Evolutionary conservation across 371 early-diverging fungal species (phyloP).

Genomic region (Smittium mucronatum): DNA sequence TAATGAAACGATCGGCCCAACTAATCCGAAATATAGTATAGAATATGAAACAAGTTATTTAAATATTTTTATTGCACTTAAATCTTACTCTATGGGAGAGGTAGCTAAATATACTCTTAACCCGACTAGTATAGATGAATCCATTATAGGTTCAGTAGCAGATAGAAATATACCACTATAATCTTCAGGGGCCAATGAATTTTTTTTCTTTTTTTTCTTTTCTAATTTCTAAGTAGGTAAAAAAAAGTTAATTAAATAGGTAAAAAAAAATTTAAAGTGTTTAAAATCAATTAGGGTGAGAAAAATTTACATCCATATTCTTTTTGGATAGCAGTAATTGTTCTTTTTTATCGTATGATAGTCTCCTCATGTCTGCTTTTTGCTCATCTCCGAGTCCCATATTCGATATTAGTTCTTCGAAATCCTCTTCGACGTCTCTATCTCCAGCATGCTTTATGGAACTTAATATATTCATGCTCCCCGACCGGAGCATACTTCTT

Average conservation of each 20-base stretch:
- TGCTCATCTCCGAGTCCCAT: conserved; percentile 1
- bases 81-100: neutral
- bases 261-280: neutral
- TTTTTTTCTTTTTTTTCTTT: neutral
- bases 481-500: neutral
- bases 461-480: neutral
- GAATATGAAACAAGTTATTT: too few species aligned
- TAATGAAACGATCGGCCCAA: neutral
- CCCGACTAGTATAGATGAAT: neutral
- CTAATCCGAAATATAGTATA: too few species aligned
- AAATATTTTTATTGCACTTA: too few species aligned
- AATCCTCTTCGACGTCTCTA: conserved; percentile 7
- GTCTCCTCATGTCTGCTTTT: neutral
- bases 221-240: neutral
- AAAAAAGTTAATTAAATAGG: neutral
- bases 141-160: neutral
- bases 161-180: neutral
- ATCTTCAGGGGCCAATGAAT: neutral
- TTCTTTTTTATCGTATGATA: conserved; percentile 8
- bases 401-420: neutral
- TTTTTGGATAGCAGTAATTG: conserved; percentile 4
- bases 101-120: neutral
- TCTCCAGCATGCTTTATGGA: neutral
- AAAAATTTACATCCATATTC: neutral
- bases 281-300: too few species aligned